These are phyloP conservation scores for Epithele typhae DNA, from an alignment of 768 basidiomycete species.

Conservation along the genomic window DNA sequence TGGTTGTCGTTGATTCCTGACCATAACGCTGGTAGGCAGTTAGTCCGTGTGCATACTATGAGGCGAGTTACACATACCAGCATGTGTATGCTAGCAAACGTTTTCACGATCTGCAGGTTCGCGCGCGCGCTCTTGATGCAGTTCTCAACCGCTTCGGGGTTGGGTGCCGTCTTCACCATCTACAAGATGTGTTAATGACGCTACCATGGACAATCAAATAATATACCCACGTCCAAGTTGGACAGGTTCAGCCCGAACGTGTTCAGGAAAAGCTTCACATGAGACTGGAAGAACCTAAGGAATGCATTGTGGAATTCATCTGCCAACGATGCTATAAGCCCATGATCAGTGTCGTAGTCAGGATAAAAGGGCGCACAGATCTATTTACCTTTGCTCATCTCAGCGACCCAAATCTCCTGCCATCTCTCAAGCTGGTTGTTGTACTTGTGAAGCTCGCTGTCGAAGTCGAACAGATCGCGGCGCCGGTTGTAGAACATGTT, in stretches of 20 bases:
- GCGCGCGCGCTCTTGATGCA: slow-evolving; percentile 75
- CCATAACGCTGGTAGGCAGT: slow-evolving; percentile 59
- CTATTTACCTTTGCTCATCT: slow-evolving; percentile 60
- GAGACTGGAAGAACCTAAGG: slow-evolving; percentile 69
- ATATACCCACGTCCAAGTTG: slow-evolving; percentile 45
- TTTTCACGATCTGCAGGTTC: slow-evolving; percentile 65
- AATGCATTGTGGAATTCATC: slow-evolving; percentile 74
- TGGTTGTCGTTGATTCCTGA: slow-evolving; percentile 79
- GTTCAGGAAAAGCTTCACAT: slow-evolving; percentile 80
- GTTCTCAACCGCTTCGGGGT: slow-evolving; percentile 60
- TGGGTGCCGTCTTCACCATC: slow-evolving; percentile 23
- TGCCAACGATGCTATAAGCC: slow-evolving; percentile 50
- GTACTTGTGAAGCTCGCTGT: slow-evolving; percentile 68
- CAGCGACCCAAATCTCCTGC: slow-evolving; percentile 65
- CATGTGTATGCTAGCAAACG: slow-evolving; percentile 70
- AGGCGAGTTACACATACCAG: slow-evolving; percentile 29
- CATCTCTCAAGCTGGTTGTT: slow-evolving; percentile 70
- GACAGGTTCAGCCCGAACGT: slow-evolving; percentile 74
- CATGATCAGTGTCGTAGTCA: background rate
- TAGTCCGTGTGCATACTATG: background rate
- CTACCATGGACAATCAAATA: background rate
- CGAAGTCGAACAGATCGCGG: slow-evolving; percentile 40
- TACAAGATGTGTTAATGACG: background rate
- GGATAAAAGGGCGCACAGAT: slow-evolving; percentile 36
- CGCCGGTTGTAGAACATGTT: slow-evolving; percentile 56